These are phyloP conservation scores for Auriscalpium vulgare DNA, from an alignment of 768 basidiomycete species.

Conservation along the genomic window DNA sequence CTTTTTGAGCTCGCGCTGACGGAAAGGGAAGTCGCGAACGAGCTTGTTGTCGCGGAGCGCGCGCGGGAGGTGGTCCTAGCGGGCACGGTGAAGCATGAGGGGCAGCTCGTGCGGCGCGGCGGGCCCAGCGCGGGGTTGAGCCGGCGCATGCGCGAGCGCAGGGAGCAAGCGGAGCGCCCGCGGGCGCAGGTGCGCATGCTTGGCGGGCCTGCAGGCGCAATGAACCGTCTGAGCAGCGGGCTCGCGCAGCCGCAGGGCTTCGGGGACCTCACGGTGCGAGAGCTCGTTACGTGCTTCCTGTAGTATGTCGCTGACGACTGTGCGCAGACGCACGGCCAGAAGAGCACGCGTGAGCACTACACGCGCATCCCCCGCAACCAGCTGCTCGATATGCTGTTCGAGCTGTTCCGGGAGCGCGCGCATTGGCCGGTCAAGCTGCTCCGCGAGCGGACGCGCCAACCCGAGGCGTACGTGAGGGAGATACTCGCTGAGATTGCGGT, in stretches of 20 bases:
- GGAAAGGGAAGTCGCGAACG: constrained; percentile 76
- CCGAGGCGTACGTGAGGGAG: constrained; percentile 82
- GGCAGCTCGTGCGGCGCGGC: constrained; percentile 63
- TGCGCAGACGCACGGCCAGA: constrained; percentile 61
- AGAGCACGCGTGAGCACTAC: constrained; percentile 78
- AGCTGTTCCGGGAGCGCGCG: constrained; percentile 67
- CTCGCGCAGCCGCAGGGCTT: constrained; percentile 57
- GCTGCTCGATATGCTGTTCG: constrained; percentile 76
- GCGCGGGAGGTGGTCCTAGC: constrained; percentile 74
- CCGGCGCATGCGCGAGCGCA: constrained; percentile 63
- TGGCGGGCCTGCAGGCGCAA: constrained; percentile 63
- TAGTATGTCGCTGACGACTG: constrained; percentile 24
- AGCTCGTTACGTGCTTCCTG: not conserved
- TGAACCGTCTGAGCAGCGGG: constrained; percentile 75
- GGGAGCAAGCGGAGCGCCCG: constrained; percentile 60
- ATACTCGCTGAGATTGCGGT: constrained; percentile 69
- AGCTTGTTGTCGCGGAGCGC: constrained; percentile 77
- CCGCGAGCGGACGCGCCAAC: constrained; percentile 77
- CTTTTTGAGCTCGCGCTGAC: constrained; percentile 87
- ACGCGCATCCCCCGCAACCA: constrained; percentile 89
- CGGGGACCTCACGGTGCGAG: constrained; percentile 56
- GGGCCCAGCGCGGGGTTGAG: constrained; percentile 62
- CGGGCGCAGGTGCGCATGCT: constrained; percentile 62
- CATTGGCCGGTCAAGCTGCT: constrained; percentile 76
- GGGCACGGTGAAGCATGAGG: constrained; percentile 76